Conservation (phyloP, 2,329 filamentous ascomycete species). For the Diaporthe humulicola region DNA sequence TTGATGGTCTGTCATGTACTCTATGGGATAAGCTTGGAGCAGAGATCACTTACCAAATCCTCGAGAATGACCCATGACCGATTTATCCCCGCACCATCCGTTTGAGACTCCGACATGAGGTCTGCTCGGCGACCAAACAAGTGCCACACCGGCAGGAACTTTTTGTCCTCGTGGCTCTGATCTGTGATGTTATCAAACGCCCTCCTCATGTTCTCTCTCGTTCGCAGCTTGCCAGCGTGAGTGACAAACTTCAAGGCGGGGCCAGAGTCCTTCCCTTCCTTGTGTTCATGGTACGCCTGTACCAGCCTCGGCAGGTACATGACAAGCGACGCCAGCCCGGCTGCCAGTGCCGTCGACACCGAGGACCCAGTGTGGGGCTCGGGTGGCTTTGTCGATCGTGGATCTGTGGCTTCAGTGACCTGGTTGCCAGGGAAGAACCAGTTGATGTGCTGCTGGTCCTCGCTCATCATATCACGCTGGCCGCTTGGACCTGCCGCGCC, state of each 20-base stretch:
- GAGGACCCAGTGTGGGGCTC: too few relatives aligned
- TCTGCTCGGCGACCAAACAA: neutral
- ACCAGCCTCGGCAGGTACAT: neutral
- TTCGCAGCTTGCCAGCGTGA: neutral
- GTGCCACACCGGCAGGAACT: neutral
- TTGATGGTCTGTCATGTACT: too few relatives aligned
- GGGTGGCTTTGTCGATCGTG: too few relatives aligned
- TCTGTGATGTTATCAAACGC: neutral
- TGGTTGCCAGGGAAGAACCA: constrained; percentile 16
- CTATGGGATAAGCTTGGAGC: neutral
- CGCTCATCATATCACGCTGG: neutral
- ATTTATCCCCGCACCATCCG: neutral
- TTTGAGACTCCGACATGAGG: neutral
- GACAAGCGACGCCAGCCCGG: neutral
- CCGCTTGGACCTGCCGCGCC: constrained; percentile 10
- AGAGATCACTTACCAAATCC: neutral
- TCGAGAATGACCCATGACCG: neutral
- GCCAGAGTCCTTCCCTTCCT: neutral
- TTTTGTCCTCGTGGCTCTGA: neutral
- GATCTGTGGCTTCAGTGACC: neutral
- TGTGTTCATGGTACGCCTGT: neutral
- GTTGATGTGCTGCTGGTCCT: constrained; percentile 2
- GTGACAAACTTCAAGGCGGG: neutral
- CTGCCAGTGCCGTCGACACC: neutral
- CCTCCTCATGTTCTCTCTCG: neutral